Base-by-base conservation (phyloP, 1,284 basidiomycete genomes). In the Vanrija sp. region DNA sequence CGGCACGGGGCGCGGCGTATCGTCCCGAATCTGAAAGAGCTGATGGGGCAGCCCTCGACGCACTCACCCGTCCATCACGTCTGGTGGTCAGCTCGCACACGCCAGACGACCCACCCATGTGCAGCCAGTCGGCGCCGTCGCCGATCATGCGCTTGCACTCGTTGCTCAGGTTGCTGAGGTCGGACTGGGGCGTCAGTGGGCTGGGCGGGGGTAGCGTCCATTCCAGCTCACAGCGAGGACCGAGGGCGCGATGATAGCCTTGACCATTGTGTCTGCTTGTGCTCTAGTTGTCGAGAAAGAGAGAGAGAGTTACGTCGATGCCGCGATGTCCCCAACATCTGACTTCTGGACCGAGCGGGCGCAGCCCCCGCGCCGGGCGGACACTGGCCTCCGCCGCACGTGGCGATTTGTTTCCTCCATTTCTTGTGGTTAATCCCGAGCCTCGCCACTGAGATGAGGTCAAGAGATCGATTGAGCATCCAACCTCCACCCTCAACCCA, bases 101-200 rank as follows among this genome's bases (percentile, higher is more conserved):
- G 8, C 16, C 1, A 1, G 23, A 6, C 6, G 12, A 76, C 84
- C 59, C 60, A 89, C 91, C 92, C 93, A 96, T 96, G 68, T 96
- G 92, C 54, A 95, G 82, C 92, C 93, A 96, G 75, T 96, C 86
- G 41, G 92, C 91, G 35, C 94, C 91, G 62, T 85, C 84, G 66
- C 86, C 84, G 61, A 95, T 88, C 88, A 96, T 95, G 49, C 90
- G 83, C 69, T 86, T 86, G 77, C 94, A 95, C 84, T 96, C 91
- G 66, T 85, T 85, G 51, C 84, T 86, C 61, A 97, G 83, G 68
- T 93, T 86, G 39, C 89, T 90, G 77, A 97, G 91, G 80, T 97
- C 91, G n/a, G 88, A 91, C 73, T 75, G 62, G 15, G 14, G 23
- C 2, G 37, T 57, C 45, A 56, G 38, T 45, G 46, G 9, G 20